These are phyloP conservation scores for Exophiala spinifera DNA, from an alignment of 2,329 filamentous ascomycete genomes.

Conservation along the genomic window DNA sequence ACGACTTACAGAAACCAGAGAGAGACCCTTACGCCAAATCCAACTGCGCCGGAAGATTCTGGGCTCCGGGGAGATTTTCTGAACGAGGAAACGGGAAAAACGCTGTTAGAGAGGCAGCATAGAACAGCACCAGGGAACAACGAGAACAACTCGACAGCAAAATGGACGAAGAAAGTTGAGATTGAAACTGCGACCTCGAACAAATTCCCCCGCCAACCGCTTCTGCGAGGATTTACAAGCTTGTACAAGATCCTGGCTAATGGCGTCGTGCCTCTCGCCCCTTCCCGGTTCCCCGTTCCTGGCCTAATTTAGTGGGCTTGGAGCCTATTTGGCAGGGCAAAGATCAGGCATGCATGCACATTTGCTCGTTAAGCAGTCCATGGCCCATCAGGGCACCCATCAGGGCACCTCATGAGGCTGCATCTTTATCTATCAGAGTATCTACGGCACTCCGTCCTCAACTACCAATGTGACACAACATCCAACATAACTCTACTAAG, in stretches of 20 bases:
- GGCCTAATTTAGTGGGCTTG: constrained; percentile 18
- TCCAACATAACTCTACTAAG: too few relatives aligned
- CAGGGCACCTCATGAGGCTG: not conserved
- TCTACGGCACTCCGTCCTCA: not conserved
- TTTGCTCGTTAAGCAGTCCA: not conserved
- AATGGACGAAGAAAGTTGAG: constrained; percentile 12
- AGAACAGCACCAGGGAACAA: not conserved
- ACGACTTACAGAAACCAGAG: not conserved
- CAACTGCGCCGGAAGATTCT: not conserved
- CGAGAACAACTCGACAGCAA: not conserved
- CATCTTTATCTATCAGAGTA: not conserved
- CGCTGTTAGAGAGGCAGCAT: constrained; percentile 6
- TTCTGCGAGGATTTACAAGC: too few relatives aligned
- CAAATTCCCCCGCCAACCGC: constrained; percentile 16
- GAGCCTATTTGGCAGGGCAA: constrained; percentile 3
- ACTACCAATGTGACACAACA: too few relatives aligned
- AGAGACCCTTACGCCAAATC: not conserved
- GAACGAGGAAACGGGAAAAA: not conserved
- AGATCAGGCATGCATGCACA: not conserved
- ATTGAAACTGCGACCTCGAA: constrained; percentile 6
- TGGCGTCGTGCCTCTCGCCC: not conserved
- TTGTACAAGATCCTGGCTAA: too few relatives aligned
- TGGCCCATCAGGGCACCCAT: not conserved
- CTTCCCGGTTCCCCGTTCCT: constrained; percentile 20
- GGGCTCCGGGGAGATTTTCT: not conserved